A percentile compares a stretch with the other conserved stretches of the same genome.
These are phyloP conservation scores for Xylaria sp. DNA, from an alignment of 2,329 filamentous ascomycete genomes.

Conservation along the genomic window DNA sequence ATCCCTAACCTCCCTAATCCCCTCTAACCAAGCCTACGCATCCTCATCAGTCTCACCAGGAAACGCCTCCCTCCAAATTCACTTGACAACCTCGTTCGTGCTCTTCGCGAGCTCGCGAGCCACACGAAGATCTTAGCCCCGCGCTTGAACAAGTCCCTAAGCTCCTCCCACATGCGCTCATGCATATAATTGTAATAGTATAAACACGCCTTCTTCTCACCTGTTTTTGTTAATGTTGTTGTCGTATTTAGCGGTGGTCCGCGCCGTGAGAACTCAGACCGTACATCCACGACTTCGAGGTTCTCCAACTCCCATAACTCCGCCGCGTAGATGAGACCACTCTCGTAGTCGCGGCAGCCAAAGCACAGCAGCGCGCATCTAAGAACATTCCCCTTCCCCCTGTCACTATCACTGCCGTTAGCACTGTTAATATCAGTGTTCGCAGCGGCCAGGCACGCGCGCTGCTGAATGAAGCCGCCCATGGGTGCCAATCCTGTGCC, in stretches of 20 bases:
- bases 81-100: conserved; percentile 23
- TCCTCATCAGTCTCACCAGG: conserved; percentile 27
- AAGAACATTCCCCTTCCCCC: not conserved
- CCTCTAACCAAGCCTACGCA: conserved; percentile 24
- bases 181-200: conserved; percentile 22
- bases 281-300: conserved; percentile 64
- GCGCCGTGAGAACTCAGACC: conserved; percentile 56
- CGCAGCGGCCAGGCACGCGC: conserved; percentile 13
- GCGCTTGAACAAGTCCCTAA: conserved; percentile 9
- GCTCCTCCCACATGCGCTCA: conserved; percentile 26
- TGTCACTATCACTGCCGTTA: too few relatives aligned
- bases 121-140: conserved; percentile 26
- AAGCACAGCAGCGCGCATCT: conserved; percentile 61
- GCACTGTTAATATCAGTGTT: not conserved
- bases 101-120: conserved; percentile 27
- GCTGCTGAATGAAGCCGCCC: conserved; percentile 26
- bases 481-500: conserved; percentile 23
- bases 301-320: conserved; percentile 65
- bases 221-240: not conserved
- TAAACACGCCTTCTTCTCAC: not conserved
- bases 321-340: conserved; percentile 65
- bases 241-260: not conserved
- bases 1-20: conserved; percentile 29
- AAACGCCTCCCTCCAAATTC: conserved; percentile 16
- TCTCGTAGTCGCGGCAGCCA: conserved; percentile 45